Evolutionary conservation across 805 yeast species (phyloP).

Genomic region (Saccharomycopsis sp.): DNA sequence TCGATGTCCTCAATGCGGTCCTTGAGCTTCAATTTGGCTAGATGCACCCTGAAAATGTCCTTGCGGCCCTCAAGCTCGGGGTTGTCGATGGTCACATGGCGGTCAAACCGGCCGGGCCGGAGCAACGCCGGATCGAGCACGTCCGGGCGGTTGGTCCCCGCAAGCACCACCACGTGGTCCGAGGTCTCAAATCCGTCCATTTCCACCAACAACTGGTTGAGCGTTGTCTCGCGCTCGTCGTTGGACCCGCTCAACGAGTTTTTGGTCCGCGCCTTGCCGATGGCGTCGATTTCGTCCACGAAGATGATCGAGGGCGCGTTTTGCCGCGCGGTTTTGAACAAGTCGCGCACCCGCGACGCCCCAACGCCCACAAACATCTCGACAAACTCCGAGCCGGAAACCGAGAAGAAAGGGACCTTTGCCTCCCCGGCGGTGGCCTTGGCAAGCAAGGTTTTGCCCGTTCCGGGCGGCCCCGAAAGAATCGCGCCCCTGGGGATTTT

Average conservation of each 20-base stretch:
- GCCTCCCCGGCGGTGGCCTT: conserved; percentile 99
- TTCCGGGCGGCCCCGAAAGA: conserved; percentile 97
- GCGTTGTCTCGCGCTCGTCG: conserved; percentile 94
- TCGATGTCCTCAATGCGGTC: conserved; percentile 51
- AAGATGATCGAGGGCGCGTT: conserved; percentile 95
- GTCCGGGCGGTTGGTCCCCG: conserved; percentile 96
- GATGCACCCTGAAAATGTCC: conserved; percentile 84
- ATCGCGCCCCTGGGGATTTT: conserved; percentile 98
- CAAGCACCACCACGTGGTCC: conserved; percentile 93
- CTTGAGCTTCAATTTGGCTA: conserved; percentile 60
- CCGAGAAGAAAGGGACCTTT: conserved; percentile 92
- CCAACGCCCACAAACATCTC: conserved; percentile 99
- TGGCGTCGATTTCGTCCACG: conserved; percentile 99
- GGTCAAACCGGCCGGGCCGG: conserved; percentile 97
- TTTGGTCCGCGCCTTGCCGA: conserved; percentile 85
- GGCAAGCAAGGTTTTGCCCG: conserved; percentile 95
- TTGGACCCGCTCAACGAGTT: conserved; percentile 71
- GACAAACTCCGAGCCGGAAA: conserved; percentile 95
- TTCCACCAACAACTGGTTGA: conserved; percentile 92
- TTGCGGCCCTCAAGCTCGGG: conserved; percentile 96
- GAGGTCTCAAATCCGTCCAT: conserved; percentile 94
- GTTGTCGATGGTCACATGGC: conserved; percentile 84
- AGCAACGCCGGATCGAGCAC: conserved; percentile 85
- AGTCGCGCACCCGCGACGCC: conserved; percentile 94
- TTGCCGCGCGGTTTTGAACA: conserved; percentile 86